Evolutionary conservation across 306 rosid genomes (phyloP).

Genomic region (Quercus ilex): DNA sequence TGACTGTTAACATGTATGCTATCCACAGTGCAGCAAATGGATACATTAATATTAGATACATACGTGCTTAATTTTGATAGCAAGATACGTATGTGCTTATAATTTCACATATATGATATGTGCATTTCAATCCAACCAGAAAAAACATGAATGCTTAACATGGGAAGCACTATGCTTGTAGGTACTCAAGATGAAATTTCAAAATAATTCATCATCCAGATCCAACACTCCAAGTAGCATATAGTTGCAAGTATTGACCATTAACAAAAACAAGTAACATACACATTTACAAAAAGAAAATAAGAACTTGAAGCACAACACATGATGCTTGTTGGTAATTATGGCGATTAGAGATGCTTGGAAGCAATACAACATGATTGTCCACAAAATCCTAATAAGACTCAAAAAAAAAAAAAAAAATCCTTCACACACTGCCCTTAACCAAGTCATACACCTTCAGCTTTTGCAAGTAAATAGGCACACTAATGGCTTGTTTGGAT

Average conservation of each 20-base stretch:
- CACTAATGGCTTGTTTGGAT: no score
- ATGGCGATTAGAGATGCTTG: not conserved
- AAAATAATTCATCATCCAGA: not conserved
- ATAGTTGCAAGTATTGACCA: conserved; percentile 3
- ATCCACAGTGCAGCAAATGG: not conserved
- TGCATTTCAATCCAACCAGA: not conserved
- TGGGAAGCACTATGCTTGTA: not conserved
- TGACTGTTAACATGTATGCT: not conserved
- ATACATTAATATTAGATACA: not conserved
- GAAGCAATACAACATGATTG: not conserved
- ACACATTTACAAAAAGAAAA: not conserved
- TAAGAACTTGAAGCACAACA: conserved; percentile 10
- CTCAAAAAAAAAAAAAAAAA: not conserved
- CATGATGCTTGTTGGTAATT: not conserved
- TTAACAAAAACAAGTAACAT: conserved; percentile 14
- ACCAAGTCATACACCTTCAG: not conserved
- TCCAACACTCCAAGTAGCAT: not conserved
- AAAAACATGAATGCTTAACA: not conserved
- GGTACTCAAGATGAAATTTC: not conserved
- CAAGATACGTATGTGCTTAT: not conserved
- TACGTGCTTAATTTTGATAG: not conserved
- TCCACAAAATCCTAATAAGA: not conserved
- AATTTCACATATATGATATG: not conserved
- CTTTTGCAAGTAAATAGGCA: conserved; percentile 1
- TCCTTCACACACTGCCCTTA: not conserved